Conservation (phyloP, 345 rosid species). For the Bretschneidera sinensis region DNA sequence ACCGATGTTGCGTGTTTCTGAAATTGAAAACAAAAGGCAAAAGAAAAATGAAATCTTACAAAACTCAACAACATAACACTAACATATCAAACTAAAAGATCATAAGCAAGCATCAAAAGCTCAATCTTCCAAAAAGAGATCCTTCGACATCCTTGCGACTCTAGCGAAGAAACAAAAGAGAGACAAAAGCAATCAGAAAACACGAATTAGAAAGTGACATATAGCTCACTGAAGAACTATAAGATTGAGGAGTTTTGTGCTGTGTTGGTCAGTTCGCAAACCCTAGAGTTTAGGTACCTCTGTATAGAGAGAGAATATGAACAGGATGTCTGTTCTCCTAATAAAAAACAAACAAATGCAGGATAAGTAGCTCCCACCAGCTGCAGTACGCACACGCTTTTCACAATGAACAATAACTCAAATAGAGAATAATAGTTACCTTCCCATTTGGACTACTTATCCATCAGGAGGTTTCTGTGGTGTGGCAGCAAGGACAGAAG, state of each 20-base stretch:
- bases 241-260: slow-evolving; percentile 82
- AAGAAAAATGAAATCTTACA: too few relatives aligned
- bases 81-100: not conserved
- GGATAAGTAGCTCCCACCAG: too few relatives aligned
- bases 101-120: not conserved
- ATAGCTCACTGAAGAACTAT: slow-evolving; percentile 87
- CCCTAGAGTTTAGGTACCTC: not conserved
- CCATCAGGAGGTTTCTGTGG: too few relatives aligned
- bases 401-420: too few relatives aligned
- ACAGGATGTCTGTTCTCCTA: too few relatives aligned
- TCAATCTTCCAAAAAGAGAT: slow-evolving; percentile 35
- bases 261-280: slow-evolving; percentile 52
- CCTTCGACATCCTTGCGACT: slow-evolving; percentile 98
- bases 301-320: not conserved
- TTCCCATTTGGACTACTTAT: too few relatives aligned
- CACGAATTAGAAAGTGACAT: too few relatives aligned
- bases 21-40: slow-evolving; percentile 16
- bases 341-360: too few relatives aligned
- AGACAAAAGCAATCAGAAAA: too few relatives aligned
- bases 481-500: too few relatives aligned
- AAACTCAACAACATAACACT: not conserved
- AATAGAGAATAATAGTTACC: too few relatives aligned
- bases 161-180: slow-evolving; percentile 29
- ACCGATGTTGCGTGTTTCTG: slow-evolving; percentile 87
- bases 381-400: too few relatives aligned